These are phyloP conservation scores for Fusarium sp. DNA, from an alignment of 2,329 filamentous ascomycete genomes.

Conservation along the genomic window DNA sequence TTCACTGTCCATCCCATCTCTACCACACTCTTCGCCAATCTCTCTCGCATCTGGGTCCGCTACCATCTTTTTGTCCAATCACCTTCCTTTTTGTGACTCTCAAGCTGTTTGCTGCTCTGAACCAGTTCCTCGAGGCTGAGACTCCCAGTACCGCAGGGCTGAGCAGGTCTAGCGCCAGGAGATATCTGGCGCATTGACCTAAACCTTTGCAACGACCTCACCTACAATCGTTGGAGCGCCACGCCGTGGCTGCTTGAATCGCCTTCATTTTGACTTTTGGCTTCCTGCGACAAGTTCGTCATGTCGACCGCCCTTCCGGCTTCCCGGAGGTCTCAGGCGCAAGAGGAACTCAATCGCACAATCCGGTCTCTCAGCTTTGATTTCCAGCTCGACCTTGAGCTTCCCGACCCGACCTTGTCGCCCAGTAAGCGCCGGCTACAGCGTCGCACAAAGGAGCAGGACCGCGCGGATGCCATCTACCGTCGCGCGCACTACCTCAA, in stretches of 20 bases:
- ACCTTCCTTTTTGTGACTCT: slow-evolving; percentile 19
- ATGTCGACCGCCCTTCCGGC: slow-evolving; percentile 26
- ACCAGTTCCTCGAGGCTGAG: slow-evolving; percentile 10
- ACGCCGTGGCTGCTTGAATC: not conserved
- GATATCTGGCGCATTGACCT: not conserved
- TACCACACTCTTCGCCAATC: slow-evolving; percentile 11
- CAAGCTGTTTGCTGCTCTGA: slow-evolving; percentile 9
- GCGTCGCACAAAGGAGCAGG: slow-evolving; percentile 38
- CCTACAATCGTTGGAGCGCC: slow-evolving; percentile 3
- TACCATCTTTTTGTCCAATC: slow-evolving; percentile 17
- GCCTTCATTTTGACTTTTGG: not conserved
- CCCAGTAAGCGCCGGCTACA: slow-evolving; percentile 40
- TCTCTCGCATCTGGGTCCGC: not conserved
- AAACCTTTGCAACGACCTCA: not conserved
- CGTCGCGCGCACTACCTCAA: slow-evolving; percentile 32
- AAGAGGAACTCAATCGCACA: slow-evolving; percentile 38
- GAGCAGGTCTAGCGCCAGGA: not conserved
- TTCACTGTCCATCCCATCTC: slow-evolving; percentile 27
- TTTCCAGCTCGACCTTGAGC: slow-evolving; percentile 41
- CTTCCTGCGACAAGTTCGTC: slow-evolving; percentile 11
- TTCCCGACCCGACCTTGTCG: slow-evolving; percentile 40
- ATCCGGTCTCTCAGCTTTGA: slow-evolving; percentile 43
- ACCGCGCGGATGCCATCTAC: slow-evolving; percentile 40
- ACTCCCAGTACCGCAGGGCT: not conserved
- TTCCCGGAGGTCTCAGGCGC: slow-evolving; percentile 9